Base-by-base conservation (phyloP, 2,329 filamentous ascomycete genomes). In the Shiraia bambusicola region DNA sequence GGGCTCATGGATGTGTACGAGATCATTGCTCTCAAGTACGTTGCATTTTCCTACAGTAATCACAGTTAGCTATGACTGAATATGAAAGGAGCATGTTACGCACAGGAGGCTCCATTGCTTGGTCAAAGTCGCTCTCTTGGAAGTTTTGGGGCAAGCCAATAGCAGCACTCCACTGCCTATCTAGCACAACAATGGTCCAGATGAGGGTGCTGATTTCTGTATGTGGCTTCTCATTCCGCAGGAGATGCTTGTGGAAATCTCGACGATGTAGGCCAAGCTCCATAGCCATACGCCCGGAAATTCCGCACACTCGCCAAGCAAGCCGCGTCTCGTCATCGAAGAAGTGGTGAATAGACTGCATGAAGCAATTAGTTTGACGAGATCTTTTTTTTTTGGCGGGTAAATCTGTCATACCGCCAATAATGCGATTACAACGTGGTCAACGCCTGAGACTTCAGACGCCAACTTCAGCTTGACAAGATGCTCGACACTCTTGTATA, bases 11-110 rank as follows among this genome's bases (percentile, higher is more conserved):
- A 6, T 4, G 22, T 34, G 16, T 24, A 26, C 16, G 22, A 24
- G 16, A 24, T 24, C 32, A 34, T 34, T 34, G 32, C 32, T 34
- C 22, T 34, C 11, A 26, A 11, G 16, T 34, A 34, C 22, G 32
- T 19, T 4, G 22, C 22, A 11, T 34, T 22, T 13, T 34, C 22
- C 30, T 33, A 17, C 15, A 12, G 17, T 6, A 15, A 15, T 14
- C n/a, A 15, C 5, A 12, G 30, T 33, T 17, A 33, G 30, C 13
- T 12, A 5, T 28, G 27, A n/a, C 11, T 11, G 11, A 8, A 22
- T 22, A 22, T 22, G 19, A 8, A 22, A 5, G 12, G 27, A 11
- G 13, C 13, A n/a, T 14, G n/a, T n/a, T n/a, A 28, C 27, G 11
- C 13, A 28, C 27, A 10, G 29, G 29, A 31, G 29, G 29, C 13